Percentiles rank a stretch among this genome's conserved stretches.
Evolutionary conservation across 306 rosid genomes (phyloP).

Genomic region (Vigna mungo): DNA sequence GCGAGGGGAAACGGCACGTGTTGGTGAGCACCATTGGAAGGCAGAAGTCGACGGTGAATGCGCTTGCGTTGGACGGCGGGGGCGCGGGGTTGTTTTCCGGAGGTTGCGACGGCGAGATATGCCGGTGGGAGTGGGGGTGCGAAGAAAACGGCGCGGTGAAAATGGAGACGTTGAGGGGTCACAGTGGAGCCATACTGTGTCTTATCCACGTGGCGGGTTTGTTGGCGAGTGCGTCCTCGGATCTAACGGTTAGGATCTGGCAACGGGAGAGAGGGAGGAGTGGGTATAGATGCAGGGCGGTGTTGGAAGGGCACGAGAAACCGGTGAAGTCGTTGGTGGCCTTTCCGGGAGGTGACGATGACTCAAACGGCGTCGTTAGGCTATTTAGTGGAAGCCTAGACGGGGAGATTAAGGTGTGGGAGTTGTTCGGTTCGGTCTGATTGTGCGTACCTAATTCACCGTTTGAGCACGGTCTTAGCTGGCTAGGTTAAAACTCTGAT

Average conservation of each 20-base stretch:
- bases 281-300: conserved; percentile 45
- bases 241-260: conserved; percentile 78
- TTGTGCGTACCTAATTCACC: neutral
- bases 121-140: conserved; percentile 53
- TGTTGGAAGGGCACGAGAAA: conserved; percentile 65
- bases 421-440: conserved; percentile 36
- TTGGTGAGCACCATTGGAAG: conserved; percentile 41
- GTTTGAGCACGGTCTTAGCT: neutral
- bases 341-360: conserved; percentile 6
- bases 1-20: conserved; percentile 37
- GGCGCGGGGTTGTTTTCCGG: conserved; percentile 57
- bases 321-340: conserved; percentile 69
- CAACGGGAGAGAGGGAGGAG: conserved; percentile 20
- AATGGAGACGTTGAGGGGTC: conserved; percentile 55
- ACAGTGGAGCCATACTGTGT: conserved; percentile 61
- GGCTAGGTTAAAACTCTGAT: conserved; percentile 8
- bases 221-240: conserved; percentile 66
- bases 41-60: conserved; percentile 50
- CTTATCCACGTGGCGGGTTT: conserved; percentile 48
- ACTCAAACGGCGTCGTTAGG: conserved; percentile 41
- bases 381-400: conserved; percentile 66
- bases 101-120: conserved; percentile 46
- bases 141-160: conserved; percentile 26
- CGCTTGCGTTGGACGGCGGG: conserved; percentile 47
- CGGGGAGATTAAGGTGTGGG: conserved; percentile 66